phyloP scores from a whole-genome alignment of 345 rosid genomes.

The Citrus reticulata region DNA sequence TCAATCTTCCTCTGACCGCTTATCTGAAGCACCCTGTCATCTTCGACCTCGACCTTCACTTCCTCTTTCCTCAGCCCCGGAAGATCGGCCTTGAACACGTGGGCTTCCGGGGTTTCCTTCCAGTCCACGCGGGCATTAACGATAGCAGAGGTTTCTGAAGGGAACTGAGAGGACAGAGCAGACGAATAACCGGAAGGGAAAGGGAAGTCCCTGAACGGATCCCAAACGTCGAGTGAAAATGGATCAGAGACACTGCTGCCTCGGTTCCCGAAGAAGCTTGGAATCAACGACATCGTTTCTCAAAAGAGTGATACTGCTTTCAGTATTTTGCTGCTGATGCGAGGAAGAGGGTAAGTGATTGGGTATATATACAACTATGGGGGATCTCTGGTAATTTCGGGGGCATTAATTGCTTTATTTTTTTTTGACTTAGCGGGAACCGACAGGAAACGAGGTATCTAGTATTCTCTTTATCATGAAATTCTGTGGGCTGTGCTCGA shows the following conservation, averaged over 20 bases:
- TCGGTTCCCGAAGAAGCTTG: slow-evolving; percentile 12
- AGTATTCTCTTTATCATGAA: no score
- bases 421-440: no score
- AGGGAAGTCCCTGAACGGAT: slow-evolving; percentile 16
- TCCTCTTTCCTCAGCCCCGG: slow-evolving; percentile 18
- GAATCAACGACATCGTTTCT: slow-evolving; percentile 16
- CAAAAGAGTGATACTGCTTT: background rate
- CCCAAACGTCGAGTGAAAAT: slow-evolving; percentile 15
- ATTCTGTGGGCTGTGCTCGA: no score
- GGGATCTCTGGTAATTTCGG: background rate
- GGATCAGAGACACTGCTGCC: slow-evolving; percentile 4
- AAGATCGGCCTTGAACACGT: slow-evolving; percentile 17
- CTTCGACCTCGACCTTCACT: slow-evolving; percentile 15
- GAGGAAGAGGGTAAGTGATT: no score
- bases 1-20: slow-evolving; percentile 9
- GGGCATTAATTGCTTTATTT: background rate
- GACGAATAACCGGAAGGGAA: background rate
- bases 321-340: background rate
- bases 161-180: background rate
- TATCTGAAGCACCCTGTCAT: slow-evolving; percentile 13
- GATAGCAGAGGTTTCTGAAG: slow-evolving; percentile 4
- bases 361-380: background rate
- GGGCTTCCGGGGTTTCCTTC: slow-evolving; percentile 17
- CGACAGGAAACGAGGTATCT: no score
- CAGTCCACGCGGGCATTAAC: slow-evolving; percentile 10